A percentile compares a stretch with the other conserved stretches of the same genome.
Conservation (phyloP, 305 asterid species). For the Plantago lanceolata region DNA sequence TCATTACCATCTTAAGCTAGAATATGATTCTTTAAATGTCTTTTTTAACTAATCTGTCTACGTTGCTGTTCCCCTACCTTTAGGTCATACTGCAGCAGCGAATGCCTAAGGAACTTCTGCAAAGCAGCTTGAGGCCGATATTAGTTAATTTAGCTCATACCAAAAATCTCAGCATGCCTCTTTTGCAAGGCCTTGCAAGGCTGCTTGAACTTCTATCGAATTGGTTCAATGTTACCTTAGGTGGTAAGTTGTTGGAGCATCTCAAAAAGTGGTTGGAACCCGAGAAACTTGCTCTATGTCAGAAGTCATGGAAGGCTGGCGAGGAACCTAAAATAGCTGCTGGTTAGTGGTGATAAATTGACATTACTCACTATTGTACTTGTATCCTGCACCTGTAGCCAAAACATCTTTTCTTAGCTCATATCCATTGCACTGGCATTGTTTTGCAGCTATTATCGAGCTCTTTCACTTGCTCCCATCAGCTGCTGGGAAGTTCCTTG, state of each 20-base stretch:
- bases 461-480: slow-evolving; percentile 98
- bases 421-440: slow-evolving; percentile 19
- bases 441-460: slow-evolving; percentile 89
- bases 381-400: slow-evolving; percentile 2
- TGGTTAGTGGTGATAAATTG: slow-evolving; percentile 47
- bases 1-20: slow-evolving; percentile 13
- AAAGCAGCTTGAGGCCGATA: slow-evolving; percentile 98
- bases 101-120: slow-evolving; percentile 99
- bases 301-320: slow-evolving; percentile 98
- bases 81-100: slow-evolving; percentile 94
- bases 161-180: slow-evolving; percentile 98
- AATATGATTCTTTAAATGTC: slow-evolving; percentile 4
- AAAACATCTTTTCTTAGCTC: slow-evolving; percentile 15
- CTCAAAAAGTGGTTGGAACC: slow-evolving; percentile 99
- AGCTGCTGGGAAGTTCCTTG: slow-evolving; percentile 98
- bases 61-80: slow-evolving; percentile 14
- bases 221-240: slow-evolving; percentile 98
- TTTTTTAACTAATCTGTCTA: slow-evolving; percentile 15
- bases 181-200: slow-evolving; percentile 97
- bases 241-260: slow-evolving; percentile 97
- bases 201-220: slow-evolving; percentile 93
- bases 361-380: slow-evolving; percentile 23
- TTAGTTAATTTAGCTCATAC: slow-evolving; percentile 96
- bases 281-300: slow-evolving; percentile 87
- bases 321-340: slow-evolving; percentile 99